phyloP scores from a whole-genome alignment of 345 rosid species.

The Rhizophora apiculata region DNA sequence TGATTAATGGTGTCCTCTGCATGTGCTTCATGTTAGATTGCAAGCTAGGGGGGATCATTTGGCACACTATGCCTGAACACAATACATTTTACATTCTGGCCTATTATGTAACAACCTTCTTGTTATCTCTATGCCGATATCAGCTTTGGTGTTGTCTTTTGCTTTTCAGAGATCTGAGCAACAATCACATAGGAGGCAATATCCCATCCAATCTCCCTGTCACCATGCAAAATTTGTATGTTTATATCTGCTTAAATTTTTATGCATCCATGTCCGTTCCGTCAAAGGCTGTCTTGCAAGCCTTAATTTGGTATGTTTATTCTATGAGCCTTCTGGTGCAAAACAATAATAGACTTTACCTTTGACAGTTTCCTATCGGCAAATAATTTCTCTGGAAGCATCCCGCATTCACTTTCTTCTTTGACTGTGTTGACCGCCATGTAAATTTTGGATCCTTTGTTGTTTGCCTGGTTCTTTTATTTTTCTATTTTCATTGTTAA shows the following conservation, averaged over 20 bases:
- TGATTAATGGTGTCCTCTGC: no score
- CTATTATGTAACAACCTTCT: no score
- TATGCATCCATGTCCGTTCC: background rate
- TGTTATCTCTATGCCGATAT: no score
- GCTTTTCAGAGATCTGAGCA: constrained; percentile 77
- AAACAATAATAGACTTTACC: constrained; percentile 38
- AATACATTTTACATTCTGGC: no score
- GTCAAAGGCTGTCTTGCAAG: background rate
- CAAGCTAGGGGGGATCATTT: no score
- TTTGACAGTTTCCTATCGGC: constrained; percentile 86
- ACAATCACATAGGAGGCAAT: constrained; percentile 80
- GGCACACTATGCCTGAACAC: no score
- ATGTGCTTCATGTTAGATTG: no score
- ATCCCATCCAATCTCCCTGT: constrained; percentile 78
- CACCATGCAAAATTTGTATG: constrained; percentile 64
- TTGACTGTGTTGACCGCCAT: constrained; percentile 57
- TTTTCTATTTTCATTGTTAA: background rate
- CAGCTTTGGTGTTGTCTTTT: no score
- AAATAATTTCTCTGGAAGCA: constrained; percentile 85
- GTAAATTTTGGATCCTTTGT: constrained; percentile 36
- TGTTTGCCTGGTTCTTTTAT: constrained; percentile 4
- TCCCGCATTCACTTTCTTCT: constrained; percentile 72
- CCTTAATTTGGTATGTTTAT: background rate
- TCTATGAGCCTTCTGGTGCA: constrained; percentile 3
- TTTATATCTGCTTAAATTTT: background rate